Conservation (phyloP, 176 grass and related monocot genomes). For the Carex kokanica region DNA sequence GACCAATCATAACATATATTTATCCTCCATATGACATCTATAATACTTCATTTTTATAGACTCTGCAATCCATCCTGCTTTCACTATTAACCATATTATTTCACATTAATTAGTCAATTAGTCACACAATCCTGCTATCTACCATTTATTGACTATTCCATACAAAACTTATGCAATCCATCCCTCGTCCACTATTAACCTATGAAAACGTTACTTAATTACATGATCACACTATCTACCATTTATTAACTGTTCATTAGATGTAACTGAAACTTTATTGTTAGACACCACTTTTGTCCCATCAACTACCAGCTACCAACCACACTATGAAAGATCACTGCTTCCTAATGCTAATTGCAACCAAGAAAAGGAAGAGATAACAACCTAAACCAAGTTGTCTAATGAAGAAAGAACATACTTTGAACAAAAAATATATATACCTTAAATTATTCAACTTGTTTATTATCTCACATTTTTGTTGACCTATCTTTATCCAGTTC, state of each 20-base stretch:
- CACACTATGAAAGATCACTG: neutral
- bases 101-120: neutral
- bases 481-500: neutral
- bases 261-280: neutral
- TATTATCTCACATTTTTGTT: neutral
- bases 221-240: neutral
- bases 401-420: neutral
- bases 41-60: neutral
- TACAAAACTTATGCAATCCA: neutral
- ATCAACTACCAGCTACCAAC: conserved; percentile 8
- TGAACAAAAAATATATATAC: neutral
- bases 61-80: neutral
- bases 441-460: neutral
- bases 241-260: neutral
- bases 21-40: neutral
- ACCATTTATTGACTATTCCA: neutral
- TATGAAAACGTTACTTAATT: neutral
- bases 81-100: neutral
- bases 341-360: conserved; percentile 15
- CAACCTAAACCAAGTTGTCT: neutral
- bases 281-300: conserved; percentile 13
- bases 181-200: neutral
- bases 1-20: neutral
- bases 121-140: neutral
- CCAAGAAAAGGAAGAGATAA: neutral